A percentile compares a stretch with the other conserved stretches of the same genome.
Evolutionary conservation across 805 yeast species (phyloP).

Genomic region (Starmerella tilneyi): DNA sequence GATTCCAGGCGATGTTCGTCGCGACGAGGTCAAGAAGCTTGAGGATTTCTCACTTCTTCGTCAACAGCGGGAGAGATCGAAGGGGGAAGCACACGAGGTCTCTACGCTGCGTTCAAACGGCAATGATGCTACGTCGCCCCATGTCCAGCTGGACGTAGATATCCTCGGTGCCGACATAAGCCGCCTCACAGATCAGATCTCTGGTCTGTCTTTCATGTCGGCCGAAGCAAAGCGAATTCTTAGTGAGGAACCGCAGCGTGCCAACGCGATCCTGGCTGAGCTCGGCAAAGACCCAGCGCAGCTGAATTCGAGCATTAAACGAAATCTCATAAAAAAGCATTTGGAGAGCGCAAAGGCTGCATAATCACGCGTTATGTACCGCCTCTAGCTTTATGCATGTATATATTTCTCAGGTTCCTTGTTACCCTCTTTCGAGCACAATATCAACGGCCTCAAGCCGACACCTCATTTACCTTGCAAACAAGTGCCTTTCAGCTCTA

Average conservation of each 20-base stretch:
- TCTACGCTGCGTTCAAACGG: conserved; percentile 25
- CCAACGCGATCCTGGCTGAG: conserved; percentile 32
- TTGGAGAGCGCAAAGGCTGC: conserved; percentile 11
- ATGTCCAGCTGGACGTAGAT: conserved; percentile 36
- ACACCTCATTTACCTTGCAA: too few species aligned
- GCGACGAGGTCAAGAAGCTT: conserved; percentile 55
- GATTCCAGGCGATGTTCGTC: conserved; percentile 55
- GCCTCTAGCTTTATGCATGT: too few species aligned
- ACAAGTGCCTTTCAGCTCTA: too few species aligned
- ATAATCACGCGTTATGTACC: neutral
- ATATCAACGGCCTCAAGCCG: too few species aligned
- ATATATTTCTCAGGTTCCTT: too few species aligned
- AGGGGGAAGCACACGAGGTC: conserved; percentile 24
- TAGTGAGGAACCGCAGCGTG: conserved; percentile 31
- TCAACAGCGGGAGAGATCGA: conserved; percentile 27
- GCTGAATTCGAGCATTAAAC: conserved; percentile 46
- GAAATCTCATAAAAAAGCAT: conserved; percentile 63
- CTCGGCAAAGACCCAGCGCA: conserved; percentile 35
- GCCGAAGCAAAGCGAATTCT: conserved; percentile 28
- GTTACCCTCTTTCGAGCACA: too few species aligned
- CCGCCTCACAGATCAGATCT: conserved; percentile 32
- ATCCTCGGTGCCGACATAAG: conserved; percentile 33
- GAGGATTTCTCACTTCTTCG: conserved; percentile 46
- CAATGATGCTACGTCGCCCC: neutral
- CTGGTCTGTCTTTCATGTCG: conserved; percentile 19